Conservation (phyloP, 768 basidiomycete genomes). For the Wakefieldia striispora region DNA sequence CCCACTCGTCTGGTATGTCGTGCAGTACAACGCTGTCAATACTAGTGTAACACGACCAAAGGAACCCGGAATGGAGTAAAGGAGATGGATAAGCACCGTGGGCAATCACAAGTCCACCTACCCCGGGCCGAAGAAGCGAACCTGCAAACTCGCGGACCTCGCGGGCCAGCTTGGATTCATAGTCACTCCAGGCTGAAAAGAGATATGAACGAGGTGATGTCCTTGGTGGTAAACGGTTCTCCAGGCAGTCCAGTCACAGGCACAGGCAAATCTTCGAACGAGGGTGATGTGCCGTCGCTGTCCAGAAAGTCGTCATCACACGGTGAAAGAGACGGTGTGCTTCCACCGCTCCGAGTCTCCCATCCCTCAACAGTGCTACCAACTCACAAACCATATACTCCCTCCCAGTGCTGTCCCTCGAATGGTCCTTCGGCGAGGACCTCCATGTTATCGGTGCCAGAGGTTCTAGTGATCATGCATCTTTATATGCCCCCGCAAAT, state of each 20-base stretch:
- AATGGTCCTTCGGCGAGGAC: conserved; percentile 82
- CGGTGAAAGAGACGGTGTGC: conserved; percentile 67
- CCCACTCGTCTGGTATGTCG: conserved; percentile 89
- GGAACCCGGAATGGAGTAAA: conserved; percentile 60
- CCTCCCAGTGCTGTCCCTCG: conserved; percentile 85
- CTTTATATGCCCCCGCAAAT: conserved; percentile 53
- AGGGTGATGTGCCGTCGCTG: conserved; percentile 15
- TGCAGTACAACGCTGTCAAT: conserved; percentile 86
- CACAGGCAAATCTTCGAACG: too few species aligned
- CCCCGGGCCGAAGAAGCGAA: conserved; percentile 56
- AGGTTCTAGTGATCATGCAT: conserved; percentile 28
- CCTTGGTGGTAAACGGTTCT: too few species aligned
- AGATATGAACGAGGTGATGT: too few species aligned
- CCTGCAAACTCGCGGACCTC: conserved; percentile 55
- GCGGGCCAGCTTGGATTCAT: conserved; percentile 64
- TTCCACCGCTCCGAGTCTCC: conserved; percentile 51
- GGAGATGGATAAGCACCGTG: conserved; percentile 86
- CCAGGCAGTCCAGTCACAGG: background rate
- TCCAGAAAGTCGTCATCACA: conserved; percentile 46
- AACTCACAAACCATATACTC: conserved; percentile 55
- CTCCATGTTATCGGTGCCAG: conserved; percentile 64
- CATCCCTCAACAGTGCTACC: conserved; percentile 45
- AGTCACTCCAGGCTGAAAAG: too few species aligned
- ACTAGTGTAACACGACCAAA: conserved; percentile 57
- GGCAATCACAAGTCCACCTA: conserved; percentile 67